Base-by-base conservation (phyloP, 768 basidiomycete species). In the Tricholoma saponaceum region DNA sequence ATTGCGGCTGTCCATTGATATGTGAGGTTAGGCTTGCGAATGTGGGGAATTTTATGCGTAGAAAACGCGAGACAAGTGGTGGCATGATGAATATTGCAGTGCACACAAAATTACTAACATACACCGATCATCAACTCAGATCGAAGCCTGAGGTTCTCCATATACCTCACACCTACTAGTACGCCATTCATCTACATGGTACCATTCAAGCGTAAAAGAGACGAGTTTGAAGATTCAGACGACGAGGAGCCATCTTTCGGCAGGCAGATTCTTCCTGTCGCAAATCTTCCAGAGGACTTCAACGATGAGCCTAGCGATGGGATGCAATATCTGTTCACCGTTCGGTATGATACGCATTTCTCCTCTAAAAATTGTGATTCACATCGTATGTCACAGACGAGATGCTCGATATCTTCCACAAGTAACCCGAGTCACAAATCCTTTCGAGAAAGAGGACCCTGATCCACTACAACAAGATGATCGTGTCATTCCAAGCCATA, bases 221-320 rank as follows among this genome's bases (percentile, higher is more conserved):
- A 76, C 5, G 76, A 82, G 10, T 46, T 66, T 2, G 78, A 80
- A 18, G 78, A 79, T 63, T 80, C 76, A 5, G 84, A 86, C 46
- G 81, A 83, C 7, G 87, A 89, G 0, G 84, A 86, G 52, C 75
- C 80, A 14, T 69, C 78, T 7, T 79, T 83, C 52, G 89, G 89
- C 43, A 83, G 74, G 60, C 90, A 91, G 70, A 87, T 82, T 23
- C 77, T 93, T 3, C 91, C 91, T 16, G 88, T 93, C n/a, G 90
- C 91, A 18, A 79, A 85, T 64, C 79, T 93, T 51, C 88, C 90
- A n/a, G 67, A 73, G 18, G 77, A 87, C 65, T 93, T 87, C 66
- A 72, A 83, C 60, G 82, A 76, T 23, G 79, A 79, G 51, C 90
- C 91, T 0, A 69, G 71, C 64, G 86, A 92, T 70, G 91, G 91